A percentile compares a stretch with the other conserved stretches of the same genome.
Evolutionary conservation across 495 filamentous ascomycete species (phyloP).

Genomic region (Aspergillus bertholletiae): DNA sequence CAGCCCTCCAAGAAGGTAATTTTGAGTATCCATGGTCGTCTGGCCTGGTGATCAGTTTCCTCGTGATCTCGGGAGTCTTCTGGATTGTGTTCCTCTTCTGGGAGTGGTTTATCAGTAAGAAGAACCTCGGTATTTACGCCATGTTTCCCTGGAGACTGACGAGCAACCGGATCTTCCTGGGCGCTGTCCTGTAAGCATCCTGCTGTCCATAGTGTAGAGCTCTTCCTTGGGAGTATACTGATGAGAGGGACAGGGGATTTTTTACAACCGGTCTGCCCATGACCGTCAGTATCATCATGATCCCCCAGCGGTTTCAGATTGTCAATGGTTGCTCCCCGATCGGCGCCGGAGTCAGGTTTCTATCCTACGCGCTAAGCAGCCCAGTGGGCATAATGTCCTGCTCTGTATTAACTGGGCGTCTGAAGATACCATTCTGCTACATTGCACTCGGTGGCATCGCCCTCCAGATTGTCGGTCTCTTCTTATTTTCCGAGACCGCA

Average conservation of each 20-base stretch:
- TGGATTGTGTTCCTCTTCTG: constrained; percentile 14
- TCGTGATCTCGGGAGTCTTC: constrained; percentile 22
- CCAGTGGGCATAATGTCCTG: constrained; percentile 20
- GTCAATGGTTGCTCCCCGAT: constrained; percentile 37
- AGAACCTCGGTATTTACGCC: constrained; percentile 1
- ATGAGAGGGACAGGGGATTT: constrained; percentile 22
- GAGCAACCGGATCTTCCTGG: constrained; percentile 17
- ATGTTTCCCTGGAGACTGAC: constrained; percentile 23
- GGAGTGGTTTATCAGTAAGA: constrained; percentile 2
- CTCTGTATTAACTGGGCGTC: constrained; percentile 12
- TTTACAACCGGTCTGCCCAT: constrained; percentile 52
- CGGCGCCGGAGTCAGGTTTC: constrained; percentile 48
- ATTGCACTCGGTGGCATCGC: constrained; percentile 33
- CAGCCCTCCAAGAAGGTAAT: constrained; percentile 52
- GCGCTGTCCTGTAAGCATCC: constrained; percentile 11
- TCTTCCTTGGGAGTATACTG: background rate
- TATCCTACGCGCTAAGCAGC: constrained; percentile 28
- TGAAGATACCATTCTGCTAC: constrained; percentile 46
- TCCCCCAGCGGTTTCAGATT: constrained; percentile 56
- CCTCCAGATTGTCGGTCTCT: constrained; percentile 47
- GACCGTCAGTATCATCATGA: constrained; percentile 47
- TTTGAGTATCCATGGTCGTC: constrained; percentile 34
- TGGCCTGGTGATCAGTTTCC: constrained; percentile 34
- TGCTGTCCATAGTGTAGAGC: background rate
- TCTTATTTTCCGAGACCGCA: constrained; percentile 38